Evolutionary conservation across 2,329 filamentous ascomycete genomes (phyloP), one percentile per base, ranked within the genome.

Genomic region (Rhynchosporium graminicola): DNA sequence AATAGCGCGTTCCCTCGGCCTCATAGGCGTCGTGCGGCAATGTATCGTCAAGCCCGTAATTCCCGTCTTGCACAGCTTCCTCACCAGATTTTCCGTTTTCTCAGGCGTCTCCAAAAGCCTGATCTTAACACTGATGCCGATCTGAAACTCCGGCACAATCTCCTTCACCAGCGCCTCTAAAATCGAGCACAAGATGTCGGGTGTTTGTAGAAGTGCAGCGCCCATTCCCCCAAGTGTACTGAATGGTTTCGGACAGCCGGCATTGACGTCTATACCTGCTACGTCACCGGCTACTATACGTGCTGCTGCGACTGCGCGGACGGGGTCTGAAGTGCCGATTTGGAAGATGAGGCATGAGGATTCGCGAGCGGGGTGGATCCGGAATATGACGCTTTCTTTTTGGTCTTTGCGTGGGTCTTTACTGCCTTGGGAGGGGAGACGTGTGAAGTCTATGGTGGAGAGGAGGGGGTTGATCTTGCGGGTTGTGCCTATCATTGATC

Each of bases 81-180:
- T 82, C 13, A 99, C 94, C 15, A 99, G 81, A 1, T 80, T 80
- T 70, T 90, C 87, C 0, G 95, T 99, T 73, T 89, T 79, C 63
- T 87, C 88, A 0, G 89, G 80, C 0, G 88, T 91, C 60, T 92
- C 87, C 2, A 99, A 82, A 31, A 99, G 83, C 55, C 95, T 87
- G 63, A 99, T 99, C 80, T 99, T 99, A 70, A 99, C 95, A 70
- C 91, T 96, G 73, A 99, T 95, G 61, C 94, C 93, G 68, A 99
- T 96, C 67, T 93, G 84, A 70, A 89, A 92, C 43, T 89, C 87
- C 20, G 86, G 84, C 3, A 86, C 85, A 33, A 98, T 89, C 67
- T 94, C 84, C 63, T 84, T 80, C 2, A 98, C 93, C 9, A 99
- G 81, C 0, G 91, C 87, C 65, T 89, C 87, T 7, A 99, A 82